Percentiles rank a stretch among this genome's conserved stretches.
Evolutionary conservation across 352 stramenopile genomes (phyloP).

Genomic region (Elongisporangium anandrum): DNA sequence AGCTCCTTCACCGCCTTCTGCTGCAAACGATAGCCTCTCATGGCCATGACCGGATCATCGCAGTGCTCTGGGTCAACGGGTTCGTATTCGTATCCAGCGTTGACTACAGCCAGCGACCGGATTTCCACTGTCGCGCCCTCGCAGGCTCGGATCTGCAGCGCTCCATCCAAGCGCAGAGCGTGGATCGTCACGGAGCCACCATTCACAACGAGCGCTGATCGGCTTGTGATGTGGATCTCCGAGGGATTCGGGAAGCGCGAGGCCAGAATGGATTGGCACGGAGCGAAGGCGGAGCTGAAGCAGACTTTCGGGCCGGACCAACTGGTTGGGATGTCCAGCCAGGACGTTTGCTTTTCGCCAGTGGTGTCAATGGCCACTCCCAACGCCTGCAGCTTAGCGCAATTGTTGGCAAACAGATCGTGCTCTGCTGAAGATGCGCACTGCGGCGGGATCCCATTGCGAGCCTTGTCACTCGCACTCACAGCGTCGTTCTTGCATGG

Average conservation of each 20-base stretch:
- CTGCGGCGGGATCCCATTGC: conserved; percentile 52
- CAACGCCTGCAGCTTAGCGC: conserved; percentile 26
- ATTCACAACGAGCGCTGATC: conserved; percentile 54
- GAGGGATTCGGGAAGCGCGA: conserved; percentile 25
- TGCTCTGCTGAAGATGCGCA: conserved; percentile 62
- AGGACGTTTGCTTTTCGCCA: conserved; percentile 16
- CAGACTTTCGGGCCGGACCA: conserved; percentile 41
- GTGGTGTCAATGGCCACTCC: conserved; percentile 16
- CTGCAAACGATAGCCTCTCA: conserved; percentile 55
- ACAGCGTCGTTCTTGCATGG: conserved; percentile 68
- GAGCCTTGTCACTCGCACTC: conserved; percentile 45
- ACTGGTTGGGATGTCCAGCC: conserved; percentile 48
- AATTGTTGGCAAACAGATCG: conserved; percentile 52
- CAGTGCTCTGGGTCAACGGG: conserved; percentile 7
- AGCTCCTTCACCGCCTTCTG: conserved; percentile 34
- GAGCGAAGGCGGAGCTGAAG: conserved; percentile 31
- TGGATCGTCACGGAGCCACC: conserved; percentile 38
- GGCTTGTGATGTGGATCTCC: conserved; percentile 27
- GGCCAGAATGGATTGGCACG: conserved; percentile 21
- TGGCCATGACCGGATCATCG: conserved; percentile 33
- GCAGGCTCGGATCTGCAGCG: conserved; percentile 37
- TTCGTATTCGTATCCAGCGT: conserved; percentile 46
- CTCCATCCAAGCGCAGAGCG: conserved; percentile 39
- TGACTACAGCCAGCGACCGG: conserved; percentile 31
- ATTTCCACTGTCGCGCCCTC: conserved; percentile 41